Conservation (phyloP, 106 monocot species). For the Agapanthus africanus region DNA sequence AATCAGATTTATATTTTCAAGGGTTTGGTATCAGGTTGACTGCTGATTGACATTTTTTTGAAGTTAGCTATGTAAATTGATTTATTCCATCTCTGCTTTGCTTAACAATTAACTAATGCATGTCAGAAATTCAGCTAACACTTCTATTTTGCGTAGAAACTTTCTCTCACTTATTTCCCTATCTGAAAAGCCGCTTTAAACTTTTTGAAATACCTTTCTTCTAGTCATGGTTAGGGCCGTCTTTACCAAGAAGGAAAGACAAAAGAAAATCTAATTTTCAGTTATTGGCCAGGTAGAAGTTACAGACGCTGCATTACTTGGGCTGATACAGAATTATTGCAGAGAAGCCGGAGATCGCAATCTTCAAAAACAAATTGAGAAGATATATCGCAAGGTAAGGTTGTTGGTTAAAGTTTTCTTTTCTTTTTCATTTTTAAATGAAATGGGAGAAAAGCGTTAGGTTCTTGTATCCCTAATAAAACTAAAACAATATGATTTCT, state of each 20-base stretch:
- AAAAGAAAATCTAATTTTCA: not conserved
- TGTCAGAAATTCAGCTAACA: too few species aligned
- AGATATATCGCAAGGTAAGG: conserved; percentile 21
- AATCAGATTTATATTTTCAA: too few species aligned
- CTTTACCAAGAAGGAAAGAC: not conserved
- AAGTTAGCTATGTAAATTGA: too few species aligned
- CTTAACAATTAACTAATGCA: not conserved
- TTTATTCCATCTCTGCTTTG: not conserved
- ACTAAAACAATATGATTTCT: not conserved
- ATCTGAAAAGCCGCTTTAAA: not conserved
- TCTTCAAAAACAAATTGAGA: conserved; percentile 26
- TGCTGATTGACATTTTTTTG: too few species aligned
- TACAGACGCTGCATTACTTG: conserved; percentile 19
- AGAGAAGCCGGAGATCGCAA: conserved; percentile 20
- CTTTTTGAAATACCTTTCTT: not conserved
- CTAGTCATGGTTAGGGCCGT: not conserved
- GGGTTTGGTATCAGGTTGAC: not conserved
- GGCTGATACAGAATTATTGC: conserved; percentile 21
- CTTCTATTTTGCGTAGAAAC: not conserved
- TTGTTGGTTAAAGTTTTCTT: too few species aligned
- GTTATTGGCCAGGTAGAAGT: conserved; percentile 13
- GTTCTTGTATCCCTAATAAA: too few species aligned
- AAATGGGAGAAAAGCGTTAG: too few species aligned
- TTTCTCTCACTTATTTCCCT: not conserved
- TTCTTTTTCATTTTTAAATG: too few species aligned